A percentile compares a stretch with the other conserved stretches of the same genome.
These are phyloP conservation scores for Ganoderma meredithae DNA, from an alignment of 1,284 basidiomycete species.

Conservation along the genomic window DNA sequence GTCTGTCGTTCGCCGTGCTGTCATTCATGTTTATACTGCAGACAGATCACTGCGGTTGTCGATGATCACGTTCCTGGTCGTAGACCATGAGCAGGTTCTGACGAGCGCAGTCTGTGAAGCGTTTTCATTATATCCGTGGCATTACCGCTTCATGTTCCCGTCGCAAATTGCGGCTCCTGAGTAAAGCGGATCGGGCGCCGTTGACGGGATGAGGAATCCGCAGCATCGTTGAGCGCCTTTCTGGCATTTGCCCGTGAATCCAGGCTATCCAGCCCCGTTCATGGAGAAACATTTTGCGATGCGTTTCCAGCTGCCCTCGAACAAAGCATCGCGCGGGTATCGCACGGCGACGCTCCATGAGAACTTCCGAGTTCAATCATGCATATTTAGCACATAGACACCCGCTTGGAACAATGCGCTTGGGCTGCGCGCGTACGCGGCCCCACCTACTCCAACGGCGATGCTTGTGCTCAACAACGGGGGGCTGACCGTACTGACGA, in stretches of 20 bases:
- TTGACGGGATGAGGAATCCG: background rate
- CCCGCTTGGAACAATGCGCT: background rate
- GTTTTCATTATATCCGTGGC: background rate
- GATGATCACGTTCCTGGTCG: background rate
- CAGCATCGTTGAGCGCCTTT: background rate
- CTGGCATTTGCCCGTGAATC: background rate
- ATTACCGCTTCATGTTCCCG: background rate
- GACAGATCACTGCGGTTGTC: background rate
- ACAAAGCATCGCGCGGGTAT: background rate
- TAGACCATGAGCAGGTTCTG: background rate
- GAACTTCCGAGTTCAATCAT: background rate
- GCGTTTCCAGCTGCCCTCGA: background rate
- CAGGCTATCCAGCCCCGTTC: too few relatives aligned
- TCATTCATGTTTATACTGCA: background rate
- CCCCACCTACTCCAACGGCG: slow-evolving; percentile 32
- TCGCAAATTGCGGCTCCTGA: background rate
- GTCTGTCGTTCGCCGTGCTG: background rate
- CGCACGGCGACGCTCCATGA: background rate
- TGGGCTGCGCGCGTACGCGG: slow-evolving; percentile 9
- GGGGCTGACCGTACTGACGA: slow-evolving; percentile 11
- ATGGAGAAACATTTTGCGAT: background rate
- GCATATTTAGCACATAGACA: slow-evolving; percentile 5
- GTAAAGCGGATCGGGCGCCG: background rate
- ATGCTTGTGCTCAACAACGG: slow-evolving; percentile 31
- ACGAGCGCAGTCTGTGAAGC: background rate